Base-by-base conservation (phyloP, 768 basidiomycete genomes). In the Nidularia pulvinata region DNA sequence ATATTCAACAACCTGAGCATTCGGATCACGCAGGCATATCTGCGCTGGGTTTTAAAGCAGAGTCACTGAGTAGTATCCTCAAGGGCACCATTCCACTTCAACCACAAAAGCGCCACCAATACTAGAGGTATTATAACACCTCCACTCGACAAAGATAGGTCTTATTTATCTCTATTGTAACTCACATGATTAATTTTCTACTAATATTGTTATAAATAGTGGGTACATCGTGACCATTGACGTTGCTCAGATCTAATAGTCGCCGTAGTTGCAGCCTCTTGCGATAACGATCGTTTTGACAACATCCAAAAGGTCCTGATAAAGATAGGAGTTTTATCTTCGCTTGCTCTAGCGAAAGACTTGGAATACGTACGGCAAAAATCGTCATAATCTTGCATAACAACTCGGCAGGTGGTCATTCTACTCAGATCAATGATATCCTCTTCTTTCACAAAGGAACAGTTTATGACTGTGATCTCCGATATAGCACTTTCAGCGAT, bases 251-350 rank as follows among this genome's bases (percentile, higher is more conserved):
- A 30, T 30, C 25, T 30, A 30, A 30, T 30, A 30, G 4, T 42
- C 5, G 39, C 25, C 25, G 14, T 6, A 46, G 69, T 46, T 71
- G 71, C 53, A 85, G 64, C 42, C 81, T 71, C 57, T 72, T 79
- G 49, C 82, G 74, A 65, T 86, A 85, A 56, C 80, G 73, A 42
- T 72, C 73, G 56, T 85, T 86, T 42, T 69, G 67, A 62, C 83
- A 87, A 57, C 85, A 84, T 14, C 75, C 78, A 39, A 67, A 68
- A 36, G 63, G 57, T 46, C 73, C 82, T 83, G 57, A 25, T 55
- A 13, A 11, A 42, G 13, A 19, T 42, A 2, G 2, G 45, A 3
- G 4, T n/a, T 46, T n/a, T 46, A n/a, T n/a, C 45, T 14, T 10
- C 10, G 45, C 14, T 2, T 14, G 11, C 11, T n/a, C 25, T 10